Evolutionary conservation across 345 rosid species (phyloP).

Genomic region (Kernera saxatilis): DNA sequence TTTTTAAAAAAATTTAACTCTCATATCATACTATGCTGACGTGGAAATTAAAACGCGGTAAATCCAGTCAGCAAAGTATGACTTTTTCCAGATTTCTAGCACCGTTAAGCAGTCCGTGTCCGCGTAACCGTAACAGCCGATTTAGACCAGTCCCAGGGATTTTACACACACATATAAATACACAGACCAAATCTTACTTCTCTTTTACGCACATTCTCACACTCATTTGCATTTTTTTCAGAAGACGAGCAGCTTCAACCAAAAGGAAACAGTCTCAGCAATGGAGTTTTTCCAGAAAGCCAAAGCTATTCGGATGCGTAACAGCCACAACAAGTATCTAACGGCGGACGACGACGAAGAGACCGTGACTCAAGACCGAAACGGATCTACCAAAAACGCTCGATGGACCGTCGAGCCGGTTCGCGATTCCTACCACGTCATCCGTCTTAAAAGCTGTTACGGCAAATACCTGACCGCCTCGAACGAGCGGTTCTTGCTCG

Average conservation of each 20-base stretch:
- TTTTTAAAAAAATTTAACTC: neutral
- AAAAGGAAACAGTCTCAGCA: constrained; percentile 15
- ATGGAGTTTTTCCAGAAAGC: constrained; percentile 86
- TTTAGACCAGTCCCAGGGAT: neutral
- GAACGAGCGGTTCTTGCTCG: constrained; percentile 64
- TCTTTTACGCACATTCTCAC: neutral
- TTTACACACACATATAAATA: neutral
- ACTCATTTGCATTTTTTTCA: neutral
- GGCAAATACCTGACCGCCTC: constrained; percentile 84
- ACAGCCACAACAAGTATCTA: constrained; percentile 77
- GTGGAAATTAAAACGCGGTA: constrained; percentile 18
- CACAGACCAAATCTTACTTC: neutral
- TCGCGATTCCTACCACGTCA: constrained; percentile 36
- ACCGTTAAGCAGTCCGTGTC: neutral
- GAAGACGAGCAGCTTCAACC: constrained; percentile 20
- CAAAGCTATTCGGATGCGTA: constrained; percentile 60
- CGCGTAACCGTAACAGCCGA: constrained; percentile 10
- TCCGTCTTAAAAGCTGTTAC: constrained; percentile 66
- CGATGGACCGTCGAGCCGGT: constrained; percentile 70
- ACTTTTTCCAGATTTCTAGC: neutral
- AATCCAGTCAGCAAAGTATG: constrained; percentile 11
- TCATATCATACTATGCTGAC: neutral
- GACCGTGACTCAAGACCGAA: constrained; percentile 51
- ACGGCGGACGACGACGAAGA: constrained; percentile 72
- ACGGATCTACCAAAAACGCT: constrained; percentile 56